These are phyloP conservation scores for Psidium friedrichsthalianum DNA, from an alignment of 345 rosid species.

Conservation along the genomic window DNA sequence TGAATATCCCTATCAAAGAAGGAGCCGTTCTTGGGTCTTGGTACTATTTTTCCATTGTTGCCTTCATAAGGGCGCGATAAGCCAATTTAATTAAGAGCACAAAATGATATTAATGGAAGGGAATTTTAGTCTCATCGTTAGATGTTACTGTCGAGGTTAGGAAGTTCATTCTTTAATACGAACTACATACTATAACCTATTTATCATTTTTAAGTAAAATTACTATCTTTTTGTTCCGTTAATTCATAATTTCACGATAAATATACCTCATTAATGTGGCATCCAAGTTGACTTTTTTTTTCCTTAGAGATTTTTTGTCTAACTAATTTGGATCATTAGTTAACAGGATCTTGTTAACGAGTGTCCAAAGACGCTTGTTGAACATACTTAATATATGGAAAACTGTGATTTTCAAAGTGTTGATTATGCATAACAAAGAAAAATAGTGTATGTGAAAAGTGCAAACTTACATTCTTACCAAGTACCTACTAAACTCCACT, in stretches of 20 bases:
- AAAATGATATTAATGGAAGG: not conserved
- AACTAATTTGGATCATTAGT: rapidly evolving
- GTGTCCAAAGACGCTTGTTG: not conserved
- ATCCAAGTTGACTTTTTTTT: not conserved
- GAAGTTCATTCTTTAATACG: not conserved
- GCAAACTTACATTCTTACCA: not conserved
- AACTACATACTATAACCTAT: not conserved
- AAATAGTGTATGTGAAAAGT: not conserved
- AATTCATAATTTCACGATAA: not conserved
- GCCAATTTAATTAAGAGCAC: not conserved
- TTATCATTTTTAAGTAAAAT: not conserved
- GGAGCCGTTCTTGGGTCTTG: not conserved
- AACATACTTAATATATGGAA: not conserved
- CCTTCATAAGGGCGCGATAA: not conserved
- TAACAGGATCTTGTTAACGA: not conserved
- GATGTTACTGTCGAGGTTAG: not conserved
- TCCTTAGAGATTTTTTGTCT: not conserved
- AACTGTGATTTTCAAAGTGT: not conserved
- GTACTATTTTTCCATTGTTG: not conserved
- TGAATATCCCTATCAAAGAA: not conserved
- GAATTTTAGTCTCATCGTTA: not conserved
- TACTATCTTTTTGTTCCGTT: not conserved
- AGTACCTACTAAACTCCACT: not conserved
- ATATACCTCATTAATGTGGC: not conserved
- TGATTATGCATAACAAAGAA: not conserved